Base-by-base conservation (phyloP, 2,329 filamentous ascomycete genomes). In the Aspergillus caelatus region DNA sequence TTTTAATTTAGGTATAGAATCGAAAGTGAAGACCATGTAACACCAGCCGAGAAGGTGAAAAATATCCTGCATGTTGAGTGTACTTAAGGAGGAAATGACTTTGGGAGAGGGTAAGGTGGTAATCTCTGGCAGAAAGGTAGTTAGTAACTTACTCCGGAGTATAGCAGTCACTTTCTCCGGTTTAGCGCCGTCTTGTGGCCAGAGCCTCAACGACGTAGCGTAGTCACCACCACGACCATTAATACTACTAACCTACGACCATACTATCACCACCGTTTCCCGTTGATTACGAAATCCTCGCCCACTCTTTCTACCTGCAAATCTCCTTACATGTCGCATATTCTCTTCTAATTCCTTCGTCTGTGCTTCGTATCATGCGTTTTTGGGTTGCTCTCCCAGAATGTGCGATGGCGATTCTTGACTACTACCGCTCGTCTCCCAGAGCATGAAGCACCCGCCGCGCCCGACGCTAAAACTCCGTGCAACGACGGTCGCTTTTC, bases 341-440 rank as follows among this genome's bases (percentile, higher is more conserved):
- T 30, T 14, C 16, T n/a, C 45, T 34, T 57, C 52, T 53, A 23
- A 52, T 43, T 30, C 16, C 26, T 26, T 21, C 30, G 8, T 11
- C 16, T 19, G 19, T n/a, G 1, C 41, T 62, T 34, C 50, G 57
- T 62, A 62, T 48, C 60, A 68, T 68, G 65, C 59, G 62, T 62
- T 36, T 58, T 54, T 62, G 59, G 62, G 58, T 50, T 58, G 28
- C 56, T 39, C 54, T 62, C 61, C 56, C 62, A 57, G 63, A 67
- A 58, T 67, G 65, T 68, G 66, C 67, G 62, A 71, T 72, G 69
- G 66, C 68, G 66, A 62, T 68, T 64, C 62, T 60, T 69, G 64
- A 70, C 62, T 61, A 63, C 62, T 64, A 50, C 62, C 64, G 65
- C 64, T 69, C 64, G 30, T 34, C 54, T 63, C 59, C 62, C 57